Evolutionary conservation across 2,329 filamentous ascomycete species (phyloP), one percentile per base, ranked within the genome.

Genomic region (Mycosphaerella sp.): DNA sequence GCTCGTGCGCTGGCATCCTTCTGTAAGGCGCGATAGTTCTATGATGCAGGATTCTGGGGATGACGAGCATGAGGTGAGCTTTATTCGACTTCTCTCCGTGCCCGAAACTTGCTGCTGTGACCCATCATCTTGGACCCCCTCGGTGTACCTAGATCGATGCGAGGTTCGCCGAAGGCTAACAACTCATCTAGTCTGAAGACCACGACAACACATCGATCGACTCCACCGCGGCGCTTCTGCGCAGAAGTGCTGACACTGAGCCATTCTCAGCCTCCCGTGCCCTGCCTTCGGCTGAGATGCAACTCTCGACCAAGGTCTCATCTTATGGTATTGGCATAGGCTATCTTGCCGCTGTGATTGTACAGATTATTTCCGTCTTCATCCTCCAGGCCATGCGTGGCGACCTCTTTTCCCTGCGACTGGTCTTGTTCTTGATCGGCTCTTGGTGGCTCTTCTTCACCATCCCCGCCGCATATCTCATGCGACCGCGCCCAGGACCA

Each of bases 371-470:
- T 2, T 84, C 86, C 48, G 92, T 97, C 57, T 72, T 87, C 46
- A 80, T 96, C 40, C 80, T 97, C 2, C 76, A 88, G 44, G 73
- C 73, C 6, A 82, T 88, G 67, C 80, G 83, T 42, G 91, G 89
- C 56, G 87, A 87, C 3, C 87, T 86, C 0, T 91, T 91, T 76
- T 88, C 89, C 0, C 83, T 96, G 44, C 84, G 91, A 3, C 78
- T 97, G 3, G 92, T 93, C 0, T 79, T 98, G 8, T 90, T 95
- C 69, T 73, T 91, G 54, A 84, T 97, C 50, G 93, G 93, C 34
- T 70, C 83, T 29, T 98, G 93, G 93, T 98, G 93, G 93, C 83
- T 91, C 43, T 55, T 87, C 34, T 97, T 98, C 69, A 95, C 89
- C 3, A 83, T 97, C 52, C 93, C 93, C 0, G 84, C 89, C 0